These are phyloP conservation scores for Colletotrichum camelliae DNA, from an alignment of 2,329 filamentous ascomycete species.

Conservation along the genomic window DNA sequence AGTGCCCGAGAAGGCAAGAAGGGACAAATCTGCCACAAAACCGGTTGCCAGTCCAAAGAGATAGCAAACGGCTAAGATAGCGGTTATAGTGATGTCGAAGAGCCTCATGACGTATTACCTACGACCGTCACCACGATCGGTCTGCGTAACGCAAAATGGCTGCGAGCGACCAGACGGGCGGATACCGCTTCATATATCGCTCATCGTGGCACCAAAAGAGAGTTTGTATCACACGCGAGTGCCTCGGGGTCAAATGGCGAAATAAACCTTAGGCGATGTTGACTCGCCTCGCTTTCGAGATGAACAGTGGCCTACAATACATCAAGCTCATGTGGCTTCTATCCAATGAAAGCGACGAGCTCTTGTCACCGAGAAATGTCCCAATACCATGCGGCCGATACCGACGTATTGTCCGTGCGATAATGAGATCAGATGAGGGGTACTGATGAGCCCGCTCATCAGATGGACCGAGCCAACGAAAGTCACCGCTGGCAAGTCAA, in stretches of 20 bases:
- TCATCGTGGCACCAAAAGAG: neutral
- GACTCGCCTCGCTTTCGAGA: neutral
- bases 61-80: neutral
- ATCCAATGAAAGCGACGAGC: neutral
- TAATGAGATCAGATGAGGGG: neutral
- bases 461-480: neutral
- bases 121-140: neutral
- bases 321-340: neutral
- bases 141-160: too few relatives aligned
- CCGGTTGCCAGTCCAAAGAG: neutral
- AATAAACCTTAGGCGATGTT: neutral
- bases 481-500: neutral
- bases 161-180: too few relatives aligned
- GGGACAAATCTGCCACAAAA: neutral
- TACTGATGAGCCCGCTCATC: neutral
- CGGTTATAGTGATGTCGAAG: rapidly evolving
- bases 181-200: neutral
- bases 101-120: neutral
- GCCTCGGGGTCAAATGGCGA: neutral
- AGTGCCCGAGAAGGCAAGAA: constrained; percentile 7
- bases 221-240: neutral
- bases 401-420: neutral
- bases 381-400: neutral
- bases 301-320: neutral
- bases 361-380: neutral